These are phyloP conservation scores for Pseudofabraea citricarpa DNA, from an alignment of 2,329 filamentous ascomycete species.

Conservation along the genomic window DNA sequence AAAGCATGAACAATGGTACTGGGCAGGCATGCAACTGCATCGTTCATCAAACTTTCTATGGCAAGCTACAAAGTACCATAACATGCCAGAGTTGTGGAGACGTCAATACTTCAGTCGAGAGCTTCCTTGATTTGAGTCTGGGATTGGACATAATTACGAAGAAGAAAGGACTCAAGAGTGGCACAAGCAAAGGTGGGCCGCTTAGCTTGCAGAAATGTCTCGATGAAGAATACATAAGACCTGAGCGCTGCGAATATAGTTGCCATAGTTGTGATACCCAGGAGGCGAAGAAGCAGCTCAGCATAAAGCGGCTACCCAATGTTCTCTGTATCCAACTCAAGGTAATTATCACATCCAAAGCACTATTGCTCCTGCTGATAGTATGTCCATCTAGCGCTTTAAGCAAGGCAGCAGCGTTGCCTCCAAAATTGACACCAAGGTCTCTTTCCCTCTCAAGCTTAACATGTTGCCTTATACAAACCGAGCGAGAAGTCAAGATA, in stretches of 20 bases:
- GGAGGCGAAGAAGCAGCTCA: conserved; percentile 78
- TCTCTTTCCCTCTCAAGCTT: conserved; percentile 79
- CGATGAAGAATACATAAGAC: conserved; percentile 78
- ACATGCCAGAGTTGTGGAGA: conserved; percentile 86
- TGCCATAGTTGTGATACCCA: conserved; percentile 77
- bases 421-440: conserved; percentile 82
- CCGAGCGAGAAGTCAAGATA: conserved; percentile 47
- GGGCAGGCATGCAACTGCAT: conserved; percentile 69
- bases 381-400: conserved; percentile 47
- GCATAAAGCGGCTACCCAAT: conserved; percentile 79
- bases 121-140: conserved; percentile 85
- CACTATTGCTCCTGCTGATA: neutral
- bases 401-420: conserved; percentile 72
- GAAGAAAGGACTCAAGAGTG: conserved; percentile 45
- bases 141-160: conserved; percentile 75
- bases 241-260: conserved; percentile 84
- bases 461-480: conserved; percentile 91
- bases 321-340: conserved; percentile 92
- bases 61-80: conserved; percentile 83
- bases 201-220: conserved; percentile 69
- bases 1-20: conserved; percentile 16
- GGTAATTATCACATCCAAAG: conserved; percentile 50
- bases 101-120: conserved; percentile 76
- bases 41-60: conserved; percentile 91
- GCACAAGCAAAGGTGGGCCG: conserved; percentile 33